Evolutionary conservation across 1,284 basidiomycete species (phyloP).

Genomic region (Ganoderma resinaceum): DNA sequence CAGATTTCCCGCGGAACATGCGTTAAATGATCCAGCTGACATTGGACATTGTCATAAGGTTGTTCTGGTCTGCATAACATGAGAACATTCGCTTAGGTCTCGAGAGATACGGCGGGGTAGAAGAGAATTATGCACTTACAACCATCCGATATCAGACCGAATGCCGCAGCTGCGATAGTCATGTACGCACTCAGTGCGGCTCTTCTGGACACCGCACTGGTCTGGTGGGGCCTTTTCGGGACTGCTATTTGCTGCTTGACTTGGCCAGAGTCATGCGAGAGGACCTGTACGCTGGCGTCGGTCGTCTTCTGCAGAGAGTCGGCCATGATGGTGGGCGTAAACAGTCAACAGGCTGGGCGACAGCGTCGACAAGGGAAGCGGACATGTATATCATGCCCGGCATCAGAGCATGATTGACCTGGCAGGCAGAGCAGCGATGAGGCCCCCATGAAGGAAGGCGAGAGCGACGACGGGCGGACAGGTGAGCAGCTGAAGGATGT

Average conservation of each 20-base stretch:
- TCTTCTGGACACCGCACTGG: slow-evolving; percentile 34
- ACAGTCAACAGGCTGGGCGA: slow-evolving; percentile 16
- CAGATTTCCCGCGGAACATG: neutral
- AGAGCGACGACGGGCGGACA: neutral
- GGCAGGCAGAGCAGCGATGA: slow-evolving; percentile 1
- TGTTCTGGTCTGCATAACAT: slow-evolving; percentile 65
- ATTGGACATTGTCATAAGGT: slow-evolving; percentile 71
- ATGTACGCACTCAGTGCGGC: slow-evolving; percentile 62
- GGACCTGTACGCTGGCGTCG: slow-evolving; percentile 20
- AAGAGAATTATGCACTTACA: slow-evolving; percentile 49
- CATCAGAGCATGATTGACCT: slow-evolving; percentile 19
- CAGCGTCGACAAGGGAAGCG: slow-evolving; percentile 6
- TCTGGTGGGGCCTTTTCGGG: slow-evolving; percentile 13
- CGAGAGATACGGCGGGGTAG: neutral
- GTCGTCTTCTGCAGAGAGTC: slow-evolving; percentile 16
- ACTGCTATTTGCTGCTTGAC: slow-evolving; percentile 9
- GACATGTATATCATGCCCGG: slow-evolving; percentile 18
- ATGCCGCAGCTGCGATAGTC: slow-evolving; percentile 68
- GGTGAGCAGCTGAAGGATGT: neutral
- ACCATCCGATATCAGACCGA: slow-evolving; percentile 75
- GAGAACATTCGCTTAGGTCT: neutral
- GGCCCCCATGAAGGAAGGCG: neutral
- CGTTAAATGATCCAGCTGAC: slow-evolving; percentile 39
- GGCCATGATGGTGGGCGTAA: slow-evolving; percentile 24
- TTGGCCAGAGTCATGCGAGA: slow-evolving; percentile 13